Percentiles rank a stretch among this genome's conserved stretches.
Evolutionary conservation across 2,329 filamentous ascomycete genomes (phyloP).

Genomic region (Pestalotiopsis sp.): DNA sequence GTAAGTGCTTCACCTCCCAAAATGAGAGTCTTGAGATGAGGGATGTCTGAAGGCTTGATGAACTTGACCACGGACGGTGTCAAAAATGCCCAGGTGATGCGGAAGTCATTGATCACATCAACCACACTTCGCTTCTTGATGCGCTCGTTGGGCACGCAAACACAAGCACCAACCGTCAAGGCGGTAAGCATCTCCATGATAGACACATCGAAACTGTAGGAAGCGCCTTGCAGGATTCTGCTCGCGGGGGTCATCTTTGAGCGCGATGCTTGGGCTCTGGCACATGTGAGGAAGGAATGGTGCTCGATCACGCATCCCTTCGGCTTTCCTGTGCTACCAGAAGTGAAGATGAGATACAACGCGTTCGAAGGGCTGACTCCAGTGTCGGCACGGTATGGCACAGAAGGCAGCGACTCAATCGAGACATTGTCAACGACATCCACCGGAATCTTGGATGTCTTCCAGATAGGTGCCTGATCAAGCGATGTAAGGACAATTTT

Average conservation of each 20-base stretch:
- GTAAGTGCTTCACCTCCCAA: slow-evolving; percentile 11
- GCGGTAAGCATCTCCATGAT: slow-evolving; percentile 41
- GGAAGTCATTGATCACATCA: slow-evolving; percentile 12
- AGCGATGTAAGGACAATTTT: not conserved
- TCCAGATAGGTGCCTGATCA: not conserved
- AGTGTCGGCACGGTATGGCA: not conserved
- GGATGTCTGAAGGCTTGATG: slow-evolving; percentile 7
- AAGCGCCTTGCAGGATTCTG: slow-evolving; percentile 26
- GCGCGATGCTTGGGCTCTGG: slow-evolving; percentile 9
- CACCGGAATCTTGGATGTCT: not conserved
- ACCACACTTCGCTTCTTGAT: slow-evolving; percentile 27
- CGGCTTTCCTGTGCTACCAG: slow-evolving; percentile 52
- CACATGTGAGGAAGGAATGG: not conserved
- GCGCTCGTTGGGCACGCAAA: slow-evolving; percentile 40
- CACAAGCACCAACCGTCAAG: slow-evolving; percentile 39
- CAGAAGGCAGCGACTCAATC: not conserved
- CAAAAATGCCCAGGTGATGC: slow-evolving; percentile 15
- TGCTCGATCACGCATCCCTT: slow-evolving; percentile 48
- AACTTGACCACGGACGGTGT: slow-evolving; percentile 14
- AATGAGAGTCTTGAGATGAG: slow-evolving; percentile 8
- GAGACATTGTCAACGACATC: slow-evolving; percentile 1
- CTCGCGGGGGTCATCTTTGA: not conserved
- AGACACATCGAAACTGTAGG: slow-evolving; percentile 42
- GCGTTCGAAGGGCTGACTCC: not conserved
- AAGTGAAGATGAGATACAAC: slow-evolving; percentile 53